A percentile compares a stretch with the other conserved stretches of the same genome.
Conservation (phyloP, 148 eudicot genomes). For the Rhododendron molle region DNA sequence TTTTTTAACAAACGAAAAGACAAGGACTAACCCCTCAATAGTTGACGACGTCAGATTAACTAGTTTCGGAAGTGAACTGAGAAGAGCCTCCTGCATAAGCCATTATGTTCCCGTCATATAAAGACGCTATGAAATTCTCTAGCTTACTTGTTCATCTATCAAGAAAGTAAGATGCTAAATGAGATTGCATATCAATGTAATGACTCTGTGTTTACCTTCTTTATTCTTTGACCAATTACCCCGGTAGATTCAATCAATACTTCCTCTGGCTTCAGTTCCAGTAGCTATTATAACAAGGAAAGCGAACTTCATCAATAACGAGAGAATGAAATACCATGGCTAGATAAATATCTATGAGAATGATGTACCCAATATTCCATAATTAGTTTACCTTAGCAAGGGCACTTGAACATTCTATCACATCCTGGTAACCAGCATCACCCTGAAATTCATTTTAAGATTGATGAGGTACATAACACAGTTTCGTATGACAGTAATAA, state of each 20-base stretch:
- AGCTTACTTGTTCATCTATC: background rate
- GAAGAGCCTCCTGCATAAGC: conserved; percentile 78
- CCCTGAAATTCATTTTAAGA: conserved; percentile 49
- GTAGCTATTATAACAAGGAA: conserved; percentile 39
- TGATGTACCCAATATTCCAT: conserved; percentile 2
- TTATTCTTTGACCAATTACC: conserved; percentile 94
- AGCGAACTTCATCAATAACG: background rate
- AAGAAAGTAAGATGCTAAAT: background rate
- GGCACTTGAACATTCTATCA: conserved; percentile 69
- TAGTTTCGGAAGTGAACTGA: conserved; percentile 70
- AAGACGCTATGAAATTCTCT: background rate
- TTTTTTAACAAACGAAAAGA: conserved; percentile 1
- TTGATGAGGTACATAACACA: background rate
- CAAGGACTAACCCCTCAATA: conserved; percentile 58
- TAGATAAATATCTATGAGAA: background rate
- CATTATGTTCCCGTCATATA: background rate
- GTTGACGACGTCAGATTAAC: conserved; percentile 58
- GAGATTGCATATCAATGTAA: background rate
- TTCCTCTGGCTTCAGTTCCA: conserved; percentile 57
- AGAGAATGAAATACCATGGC: background rate
- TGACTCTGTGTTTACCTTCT: conserved; percentile 52
- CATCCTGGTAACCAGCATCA: conserved; percentile 93
- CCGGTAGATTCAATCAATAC: conserved; percentile 96
- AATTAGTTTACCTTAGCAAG: conserved; percentile 58
- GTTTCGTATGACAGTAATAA: conserved; percentile 8